These are phyloP conservation scores for Microcos paniculata DNA, from an alignment of 345 rosid species.

Conservation along the genomic window DNA sequence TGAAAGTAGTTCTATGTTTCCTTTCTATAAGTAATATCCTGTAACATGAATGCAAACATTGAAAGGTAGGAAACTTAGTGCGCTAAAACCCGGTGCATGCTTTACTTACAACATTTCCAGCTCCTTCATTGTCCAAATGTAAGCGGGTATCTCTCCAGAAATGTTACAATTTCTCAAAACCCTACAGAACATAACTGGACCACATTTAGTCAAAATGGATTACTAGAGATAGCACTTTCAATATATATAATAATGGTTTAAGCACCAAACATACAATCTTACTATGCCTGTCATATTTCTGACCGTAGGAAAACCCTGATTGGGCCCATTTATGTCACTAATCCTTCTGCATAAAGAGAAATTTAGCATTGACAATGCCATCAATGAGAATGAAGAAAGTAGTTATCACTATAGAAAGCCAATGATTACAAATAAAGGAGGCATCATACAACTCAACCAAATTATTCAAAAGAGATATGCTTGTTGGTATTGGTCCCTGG, in stretches of 20 bases:
- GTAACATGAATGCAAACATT: background rate
- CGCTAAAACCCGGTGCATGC: background rate
- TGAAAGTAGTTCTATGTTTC: background rate
- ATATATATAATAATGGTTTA: background rate
- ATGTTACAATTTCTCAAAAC: constrained; percentile 46
- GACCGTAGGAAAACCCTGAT: constrained; percentile 45
- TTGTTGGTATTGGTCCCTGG: constrained; percentile 51
- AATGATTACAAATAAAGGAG: constrained; percentile 12
- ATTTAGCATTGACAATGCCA: background rate
- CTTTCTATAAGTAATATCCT: background rate
- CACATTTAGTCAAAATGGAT: constrained; percentile 13
- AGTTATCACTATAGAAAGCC: background rate
- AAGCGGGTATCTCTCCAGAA: constrained; percentile 39
- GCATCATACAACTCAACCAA: constrained; percentile 34
- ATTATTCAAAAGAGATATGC: constrained; percentile 35
- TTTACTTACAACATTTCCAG: constrained; percentile 42
- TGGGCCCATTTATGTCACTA: constrained; percentile 46
- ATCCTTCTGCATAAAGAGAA: constrained; percentile 50
- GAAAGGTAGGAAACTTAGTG: background rate
- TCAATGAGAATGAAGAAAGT: constrained; percentile 10
- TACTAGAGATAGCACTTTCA: background rate
- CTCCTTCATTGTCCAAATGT: constrained; percentile 29
- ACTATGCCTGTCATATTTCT: constrained; percentile 25
- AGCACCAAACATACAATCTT: constrained; percentile 41
- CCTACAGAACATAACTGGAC: constrained; percentile 27